Percentiles rank a stretch among this genome's conserved stretches.
These are phyloP conservation scores for Wallacemonas sp. DNA, from an alignment of 208 protist species.

Conservation along the genomic window DNA sequence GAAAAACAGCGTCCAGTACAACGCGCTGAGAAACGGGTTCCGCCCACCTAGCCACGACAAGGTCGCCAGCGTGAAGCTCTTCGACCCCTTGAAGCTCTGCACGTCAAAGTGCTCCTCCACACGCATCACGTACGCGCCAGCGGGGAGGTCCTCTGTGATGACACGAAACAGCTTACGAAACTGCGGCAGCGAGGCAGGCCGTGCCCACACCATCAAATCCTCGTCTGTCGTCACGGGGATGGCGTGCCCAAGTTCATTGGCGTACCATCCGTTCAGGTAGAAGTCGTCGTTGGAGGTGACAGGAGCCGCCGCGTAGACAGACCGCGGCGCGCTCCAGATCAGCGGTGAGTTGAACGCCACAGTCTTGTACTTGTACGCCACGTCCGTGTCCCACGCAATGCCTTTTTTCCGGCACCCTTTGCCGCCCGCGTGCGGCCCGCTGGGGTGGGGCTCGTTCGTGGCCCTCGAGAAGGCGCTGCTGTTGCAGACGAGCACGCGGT, in stretches of 20 bases:
- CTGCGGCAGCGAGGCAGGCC: slow-evolving; percentile 93
- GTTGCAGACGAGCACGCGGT: slow-evolving; percentile 63
- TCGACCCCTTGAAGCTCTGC: slow-evolving; percentile 91
- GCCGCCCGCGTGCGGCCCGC: background rate
- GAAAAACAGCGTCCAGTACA: slow-evolving; percentile 93
- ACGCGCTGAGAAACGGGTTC: slow-evolving; percentile 93
- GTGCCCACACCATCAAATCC: slow-evolving; percentile 99
- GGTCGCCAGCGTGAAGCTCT: slow-evolving; percentile 95
- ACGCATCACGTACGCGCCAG: slow-evolving; percentile 90
- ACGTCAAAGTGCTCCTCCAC: slow-evolving; percentile 94
- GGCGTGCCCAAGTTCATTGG: slow-evolving; percentile 72
- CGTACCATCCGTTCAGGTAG: slow-evolving; percentile 89
- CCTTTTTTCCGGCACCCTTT: slow-evolving; percentile 85
- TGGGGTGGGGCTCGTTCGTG: slow-evolving; percentile 57
- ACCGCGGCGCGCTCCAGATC: slow-evolving; percentile 61
- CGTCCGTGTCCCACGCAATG: slow-evolving; percentile 95
- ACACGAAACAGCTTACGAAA: slow-evolving; percentile 98
- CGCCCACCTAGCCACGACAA: slow-evolving; percentile 95
- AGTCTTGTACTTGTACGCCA: slow-evolving; percentile 83
- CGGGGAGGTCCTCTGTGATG: slow-evolving; percentile 76
- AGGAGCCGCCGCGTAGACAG: slow-evolving; percentile 31
- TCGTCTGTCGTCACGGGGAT: slow-evolving; percentile 93
- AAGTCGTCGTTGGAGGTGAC: slow-evolving; percentile 62
- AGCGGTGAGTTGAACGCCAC: slow-evolving; percentile 34
- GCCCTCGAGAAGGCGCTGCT: slow-evolving; percentile 69